Evolutionary conservation across 1,284 basidiomycete genomes (phyloP).

Genomic region (Gomphus bonarii): DNA sequence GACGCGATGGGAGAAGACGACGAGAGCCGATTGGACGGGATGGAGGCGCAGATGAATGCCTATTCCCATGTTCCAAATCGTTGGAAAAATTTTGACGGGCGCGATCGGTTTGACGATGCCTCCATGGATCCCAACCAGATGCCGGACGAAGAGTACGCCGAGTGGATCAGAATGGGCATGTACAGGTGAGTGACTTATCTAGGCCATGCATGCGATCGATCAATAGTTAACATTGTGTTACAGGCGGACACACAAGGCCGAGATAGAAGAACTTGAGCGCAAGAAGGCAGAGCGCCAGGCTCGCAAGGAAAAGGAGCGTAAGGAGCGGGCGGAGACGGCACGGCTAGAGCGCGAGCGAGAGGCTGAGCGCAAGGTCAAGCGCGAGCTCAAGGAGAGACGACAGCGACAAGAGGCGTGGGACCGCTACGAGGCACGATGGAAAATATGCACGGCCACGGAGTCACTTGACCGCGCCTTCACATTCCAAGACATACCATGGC

Average conservation of each 20-base stretch:
- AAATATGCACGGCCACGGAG: conserved; percentile 19
- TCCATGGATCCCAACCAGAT: conserved; percentile 25
- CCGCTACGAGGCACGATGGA: conserved; percentile 53
- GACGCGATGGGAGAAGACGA: conserved; percentile 55
- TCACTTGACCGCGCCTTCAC: conserved; percentile 19
- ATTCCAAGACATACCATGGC: conserved; percentile 76
- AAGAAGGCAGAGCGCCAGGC: conserved; percentile 32
- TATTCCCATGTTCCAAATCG: conserved; percentile 56
- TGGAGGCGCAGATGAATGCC: conserved; percentile 54
- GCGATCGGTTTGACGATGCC: neutral
- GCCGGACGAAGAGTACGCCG: conserved; percentile 79
- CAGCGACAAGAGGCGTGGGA: conserved; percentile 35
- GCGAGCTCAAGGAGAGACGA: conserved; percentile 31
- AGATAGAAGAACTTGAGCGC: conserved; percentile 52
- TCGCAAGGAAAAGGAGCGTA: conserved; percentile 39
- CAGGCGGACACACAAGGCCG: conserved; percentile 30
- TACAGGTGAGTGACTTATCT: conserved; percentile 43
- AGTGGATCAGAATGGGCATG: conserved; percentile 73
- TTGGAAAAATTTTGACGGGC: conserved; percentile 27
- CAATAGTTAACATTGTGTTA: conserved; percentile 22
- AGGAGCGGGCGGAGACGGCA: conserved; percentile 37
- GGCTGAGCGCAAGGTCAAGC: conserved; percentile 36
- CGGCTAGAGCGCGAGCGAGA: conserved; percentile 26
- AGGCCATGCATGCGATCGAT: neutral
- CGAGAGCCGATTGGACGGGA: conserved; percentile 43